Evolutionary conservation across 257 asterid genomes (phyloP).

Genomic region (Sherardia arvensis): DNA sequence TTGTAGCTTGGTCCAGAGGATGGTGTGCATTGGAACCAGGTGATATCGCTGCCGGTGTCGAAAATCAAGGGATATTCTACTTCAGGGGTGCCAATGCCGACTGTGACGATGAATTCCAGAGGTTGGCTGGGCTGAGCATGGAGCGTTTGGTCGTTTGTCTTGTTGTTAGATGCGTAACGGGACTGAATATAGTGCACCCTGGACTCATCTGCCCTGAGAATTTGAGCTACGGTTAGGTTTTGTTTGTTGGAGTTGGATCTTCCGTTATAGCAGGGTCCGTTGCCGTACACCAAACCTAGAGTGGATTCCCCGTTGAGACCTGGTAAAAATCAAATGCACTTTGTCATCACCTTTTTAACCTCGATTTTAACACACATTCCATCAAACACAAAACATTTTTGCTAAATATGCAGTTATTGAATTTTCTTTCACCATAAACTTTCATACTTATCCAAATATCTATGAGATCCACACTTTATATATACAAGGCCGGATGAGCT

Average conservation of each 20-base stretch:
- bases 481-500: too few species aligned
- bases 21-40: not conserved
- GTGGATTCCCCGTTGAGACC: conserved; percentile 35
- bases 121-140: too few species aligned
- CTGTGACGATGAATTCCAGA: not conserved
- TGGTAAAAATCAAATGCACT: too few species aligned
- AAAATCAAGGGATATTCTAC: not conserved
- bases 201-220: conserved; percentile 43
- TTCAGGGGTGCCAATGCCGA: not conserved
- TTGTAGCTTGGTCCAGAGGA: conserved; percentile 24
- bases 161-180: too few species aligned
- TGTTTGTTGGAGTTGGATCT: conserved; percentile 9
- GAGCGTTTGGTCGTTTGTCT: not conserved
- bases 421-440: too few species aligned
- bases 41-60: not conserved
- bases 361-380: too few species aligned
- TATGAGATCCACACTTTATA: too few species aligned
- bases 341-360: too few species aligned
- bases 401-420: too few species aligned
- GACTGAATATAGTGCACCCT: conserved; percentile 29
- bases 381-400: too few species aligned
- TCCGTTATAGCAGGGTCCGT: conserved; percentile 45
- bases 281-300: conserved; percentile 34
- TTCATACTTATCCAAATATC: too few species aligned
- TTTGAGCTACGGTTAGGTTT: conserved; percentile 23